These are phyloP conservation scores for Saturnispora sanitii DNA, from an alignment of 805 yeast species.

Conservation along the genomic window DNA sequence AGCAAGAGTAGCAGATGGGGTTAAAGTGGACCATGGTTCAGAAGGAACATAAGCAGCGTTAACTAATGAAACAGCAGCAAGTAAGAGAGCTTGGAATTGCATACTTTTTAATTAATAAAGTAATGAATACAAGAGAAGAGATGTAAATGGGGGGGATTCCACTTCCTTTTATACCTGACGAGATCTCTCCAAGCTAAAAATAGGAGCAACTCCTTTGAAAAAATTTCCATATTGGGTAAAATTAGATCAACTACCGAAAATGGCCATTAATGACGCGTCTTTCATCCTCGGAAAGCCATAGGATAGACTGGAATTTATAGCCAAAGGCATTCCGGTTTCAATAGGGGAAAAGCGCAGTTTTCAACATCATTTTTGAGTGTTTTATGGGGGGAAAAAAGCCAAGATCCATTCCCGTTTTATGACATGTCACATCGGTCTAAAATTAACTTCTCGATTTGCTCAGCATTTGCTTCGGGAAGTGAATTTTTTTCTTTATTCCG, in stretches of 20 bases:
- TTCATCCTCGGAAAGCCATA: no score
- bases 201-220: conserved; percentile 1
- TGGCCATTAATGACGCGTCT: no score
- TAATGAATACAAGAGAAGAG: neutral
- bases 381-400: no score
- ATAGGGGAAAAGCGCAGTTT: no score
- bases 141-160: neutral
- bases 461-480: no score
- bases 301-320: no score
- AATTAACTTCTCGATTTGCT: neutral
- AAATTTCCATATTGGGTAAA: conserved; percentile 1
- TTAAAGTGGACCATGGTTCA: conserved; percentile 63
- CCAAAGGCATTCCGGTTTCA: no score
- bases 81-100: conserved; percentile 34
- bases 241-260: no score
- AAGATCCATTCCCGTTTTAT: no score
- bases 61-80: conserved; percentile 37
- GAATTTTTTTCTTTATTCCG: no score
- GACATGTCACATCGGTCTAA: neutral
- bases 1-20: conserved; percentile 44
- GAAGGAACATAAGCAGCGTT: conserved; percentile 56
- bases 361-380: no score
- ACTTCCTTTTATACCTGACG: neutral
- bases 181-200: neutral
- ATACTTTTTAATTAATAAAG: conserved; percentile 18